A percentile compares a stretch with the other conserved stretches of the same genome.
These are phyloP conservation scores for Mycena polygramma DNA, from an alignment of 768 basidiomycete genomes.

Conservation along the genomic window DNA sequence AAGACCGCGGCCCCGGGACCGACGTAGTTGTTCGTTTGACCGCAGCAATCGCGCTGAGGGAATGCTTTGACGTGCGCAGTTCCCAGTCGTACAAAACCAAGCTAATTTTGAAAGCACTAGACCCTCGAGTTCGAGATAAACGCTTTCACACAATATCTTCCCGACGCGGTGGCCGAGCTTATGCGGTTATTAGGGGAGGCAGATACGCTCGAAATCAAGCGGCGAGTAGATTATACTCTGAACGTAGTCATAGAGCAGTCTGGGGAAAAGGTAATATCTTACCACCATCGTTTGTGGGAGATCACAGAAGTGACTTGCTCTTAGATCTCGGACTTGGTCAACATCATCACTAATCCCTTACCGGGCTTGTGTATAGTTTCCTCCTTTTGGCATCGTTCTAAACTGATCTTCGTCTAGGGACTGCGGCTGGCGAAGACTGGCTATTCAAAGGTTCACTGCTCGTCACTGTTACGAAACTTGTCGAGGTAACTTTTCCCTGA, in stretches of 20 bases:
- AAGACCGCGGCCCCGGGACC: conserved; percentile 75
- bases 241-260: conserved; percentile 76
- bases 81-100: conserved; percentile 5
- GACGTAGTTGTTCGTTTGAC: conserved; percentile 91
- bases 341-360: conserved; percentile 72
- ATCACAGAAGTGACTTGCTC: conserved; percentile 8
- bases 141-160: conserved; percentile 78
- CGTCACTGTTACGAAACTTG: conserved; percentile 75
- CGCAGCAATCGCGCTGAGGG: conserved; percentile 81
- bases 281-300: neutral
- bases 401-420: conserved; percentile 62
- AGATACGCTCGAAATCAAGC: conserved; percentile 83
- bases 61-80: conserved; percentile 85
- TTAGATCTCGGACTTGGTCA: conserved; percentile 78
- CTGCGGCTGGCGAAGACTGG: conserved; percentile 74
- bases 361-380: conserved; percentile 76
- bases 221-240: conserved; percentile 76
- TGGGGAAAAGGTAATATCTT: conserved; percentile 51
- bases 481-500: conserved; percentile 62
- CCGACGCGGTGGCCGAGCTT: conserved; percentile 70
- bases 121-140: conserved; percentile 72
- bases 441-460: conserved; percentile 80
- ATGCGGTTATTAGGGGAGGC: conserved; percentile 80
- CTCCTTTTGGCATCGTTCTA: conserved; percentile 1
- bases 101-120: conserved; percentile 51